Percentiles rank a stretch among this genome's conserved stretches.
Evolutionary conservation across 768 basidiomycete species (phyloP).

Genomic region (Agaricus sinodeliciosus): DNA sequence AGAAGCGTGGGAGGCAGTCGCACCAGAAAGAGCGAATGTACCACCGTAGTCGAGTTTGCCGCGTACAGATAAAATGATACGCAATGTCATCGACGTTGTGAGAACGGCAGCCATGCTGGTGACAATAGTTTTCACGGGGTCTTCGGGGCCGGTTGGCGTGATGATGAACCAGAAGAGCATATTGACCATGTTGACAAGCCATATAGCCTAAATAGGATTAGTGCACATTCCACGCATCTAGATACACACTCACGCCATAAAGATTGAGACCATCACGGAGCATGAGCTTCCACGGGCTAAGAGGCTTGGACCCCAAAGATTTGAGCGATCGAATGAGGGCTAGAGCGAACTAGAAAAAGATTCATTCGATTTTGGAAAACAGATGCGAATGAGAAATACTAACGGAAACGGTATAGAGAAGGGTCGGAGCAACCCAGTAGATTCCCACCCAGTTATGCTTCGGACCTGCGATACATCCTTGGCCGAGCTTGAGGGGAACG

Average conservation of each 20-base stretch:
- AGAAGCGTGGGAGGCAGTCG: conserved; percentile 29
- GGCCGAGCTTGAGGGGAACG: conserved; percentile 64
- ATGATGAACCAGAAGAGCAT: conserved; percentile 85
- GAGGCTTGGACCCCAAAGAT: conserved; percentile 50
- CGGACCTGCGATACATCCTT: conserved; percentile 85
- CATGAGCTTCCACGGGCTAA: conserved; percentile 80
- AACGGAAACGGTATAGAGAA: conserved; percentile 68
- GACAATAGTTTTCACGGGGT: conserved; percentile 78
- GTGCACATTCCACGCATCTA: background rate
- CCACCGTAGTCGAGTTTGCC: conserved; percentile 72
- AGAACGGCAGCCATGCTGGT: conserved; percentile 80
- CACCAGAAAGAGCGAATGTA: conserved; percentile 52
- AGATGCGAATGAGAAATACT: conserved; percentile 17
- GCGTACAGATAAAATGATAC: conserved; percentile 77
- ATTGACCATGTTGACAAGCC: conserved; percentile 76
- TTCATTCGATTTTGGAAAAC: background rate
- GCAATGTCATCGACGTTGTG: conserved; percentile 83
- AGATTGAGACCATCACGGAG: conserved; percentile 85
- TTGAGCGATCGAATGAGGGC: conserved; percentile 53
- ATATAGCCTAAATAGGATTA: conserved; percentile 44
- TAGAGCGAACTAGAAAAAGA: conserved; percentile 40
- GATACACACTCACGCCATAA: conserved; percentile 49
- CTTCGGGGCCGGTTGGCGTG: conserved; percentile 49
- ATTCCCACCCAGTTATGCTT: conserved; percentile 77
- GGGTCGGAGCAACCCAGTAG: conserved; percentile 76